A percentile compares a stretch with the other conserved stretches of the same genome.
Conservation (phyloP, 2,329 filamentous ascomycete genomes). For the Sclerotinia spermophila region DNA sequence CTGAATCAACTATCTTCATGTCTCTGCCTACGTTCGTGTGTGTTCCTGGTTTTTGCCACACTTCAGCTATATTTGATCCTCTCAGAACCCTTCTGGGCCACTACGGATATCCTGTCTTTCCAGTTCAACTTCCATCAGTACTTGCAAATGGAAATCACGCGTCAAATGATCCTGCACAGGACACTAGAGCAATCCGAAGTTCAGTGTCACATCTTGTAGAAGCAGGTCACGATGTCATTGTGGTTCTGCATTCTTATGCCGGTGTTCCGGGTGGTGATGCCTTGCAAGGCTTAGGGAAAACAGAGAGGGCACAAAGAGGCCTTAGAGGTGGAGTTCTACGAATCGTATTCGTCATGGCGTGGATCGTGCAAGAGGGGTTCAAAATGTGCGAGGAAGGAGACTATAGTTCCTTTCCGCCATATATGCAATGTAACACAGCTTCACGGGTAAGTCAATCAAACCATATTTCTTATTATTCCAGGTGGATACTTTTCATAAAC, state of each 20-base stretch:
- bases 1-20: conserved; percentile 21
- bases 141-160: conserved; percentile 32
- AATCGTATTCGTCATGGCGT: conserved; percentile 43
- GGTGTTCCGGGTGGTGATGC: conserved; percentile 32
- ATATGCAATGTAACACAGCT: conserved; percentile 9
- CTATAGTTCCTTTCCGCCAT: conserved; percentile 17
- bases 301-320: conserved; percentile 25
- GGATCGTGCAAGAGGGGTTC: conserved; percentile 22
- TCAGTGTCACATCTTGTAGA: conserved; percentile 36
- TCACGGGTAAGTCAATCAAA: conserved; percentile 15
- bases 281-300: conserved; percentile 28
- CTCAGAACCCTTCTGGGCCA: conserved; percentile 37
- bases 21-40: conserved; percentile 41
- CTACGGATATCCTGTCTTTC: conserved; percentile 35
- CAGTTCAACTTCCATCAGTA: conserved; percentile 39
- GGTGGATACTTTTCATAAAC: background rate
- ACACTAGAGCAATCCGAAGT: conserved; percentile 39
- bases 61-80: conserved; percentile 38
- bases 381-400: conserved; percentile 17
- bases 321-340: conserved; percentile 31
- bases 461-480: background rate
- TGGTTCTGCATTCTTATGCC: conserved; percentile 31
- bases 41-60: conserved; percentile 42
- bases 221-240: conserved; percentile 35
- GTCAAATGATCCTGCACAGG: conserved; percentile 39